Percentiles rank a stretch among this genome's conserved stretches.
Evolutionary conservation across 176 grass and related monocot genomes (phyloP).

Genomic region (Lolium rigidum): DNA sequence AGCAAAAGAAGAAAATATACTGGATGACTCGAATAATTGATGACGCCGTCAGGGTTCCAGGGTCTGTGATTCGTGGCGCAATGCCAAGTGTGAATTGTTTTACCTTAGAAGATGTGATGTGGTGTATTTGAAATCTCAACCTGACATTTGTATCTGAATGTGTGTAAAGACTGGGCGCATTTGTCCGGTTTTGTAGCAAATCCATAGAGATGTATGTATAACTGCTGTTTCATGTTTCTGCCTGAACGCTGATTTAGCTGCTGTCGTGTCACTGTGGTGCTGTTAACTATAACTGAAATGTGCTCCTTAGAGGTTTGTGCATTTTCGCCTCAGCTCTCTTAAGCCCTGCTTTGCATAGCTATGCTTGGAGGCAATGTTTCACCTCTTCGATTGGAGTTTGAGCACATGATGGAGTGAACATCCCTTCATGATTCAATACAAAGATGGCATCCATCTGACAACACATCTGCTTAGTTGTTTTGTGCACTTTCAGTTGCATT

Average conservation of each 20-base stretch:
- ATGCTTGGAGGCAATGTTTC: neutral
- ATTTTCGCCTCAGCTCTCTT: neutral
- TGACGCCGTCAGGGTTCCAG: neutral
- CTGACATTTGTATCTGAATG: slow-evolving; percentile 19
- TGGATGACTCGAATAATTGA: neutral
- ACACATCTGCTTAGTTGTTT: neutral
- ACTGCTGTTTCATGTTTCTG: neutral
- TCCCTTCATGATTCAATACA: no score
- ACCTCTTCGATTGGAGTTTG: neutral
- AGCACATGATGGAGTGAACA: neutral
- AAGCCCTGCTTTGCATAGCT: neutral
- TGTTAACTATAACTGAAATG: slow-evolving; percentile 2
- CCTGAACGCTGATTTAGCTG: neutral
- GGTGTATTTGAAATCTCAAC: slow-evolving; percentile 7
- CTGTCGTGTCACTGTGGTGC: neutral
- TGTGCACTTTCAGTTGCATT: no score
- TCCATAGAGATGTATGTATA: slow-evolving; percentile 17
- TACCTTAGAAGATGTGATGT: slow-evolving; percentile 31
- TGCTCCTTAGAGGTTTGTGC: no score
- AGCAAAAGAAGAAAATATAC: neutral
- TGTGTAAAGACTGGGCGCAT: slow-evolving; percentile 17
- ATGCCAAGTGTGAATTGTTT: slow-evolving; percentile 16
- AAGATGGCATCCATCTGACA: neutral
- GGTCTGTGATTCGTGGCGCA: neutral
- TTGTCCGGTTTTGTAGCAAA: neutral